Conservation (phyloP, 179 eudicot genomes). For the Beta lomatogona region DNA sequence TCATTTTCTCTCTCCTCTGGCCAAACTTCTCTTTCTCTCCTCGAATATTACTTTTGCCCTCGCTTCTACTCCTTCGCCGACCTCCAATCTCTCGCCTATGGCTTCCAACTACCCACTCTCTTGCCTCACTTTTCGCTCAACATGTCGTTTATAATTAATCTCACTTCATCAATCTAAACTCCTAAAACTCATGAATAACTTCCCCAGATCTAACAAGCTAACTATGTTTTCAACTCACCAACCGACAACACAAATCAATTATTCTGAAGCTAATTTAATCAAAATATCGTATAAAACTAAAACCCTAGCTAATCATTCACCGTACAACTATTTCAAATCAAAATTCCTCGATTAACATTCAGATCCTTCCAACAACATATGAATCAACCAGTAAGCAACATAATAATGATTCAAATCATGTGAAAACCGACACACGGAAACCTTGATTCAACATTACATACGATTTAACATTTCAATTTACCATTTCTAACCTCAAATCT, state of each 20-base stretch:
- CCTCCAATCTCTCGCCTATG: no score
- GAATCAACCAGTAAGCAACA: neutral
- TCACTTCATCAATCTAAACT: no score
- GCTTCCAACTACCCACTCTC: no score
- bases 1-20: no score
- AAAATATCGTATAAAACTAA: neutral
- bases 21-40: no score
- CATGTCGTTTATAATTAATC: no score
- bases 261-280: neutral
- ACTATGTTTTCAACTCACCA: neutral
- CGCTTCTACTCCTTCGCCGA: no score
- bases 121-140: no score
- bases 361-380: neutral
- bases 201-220: slow-evolving; percentile 2
- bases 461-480: slow-evolving; percentile 9
- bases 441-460: neutral
- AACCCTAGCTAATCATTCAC: neutral
- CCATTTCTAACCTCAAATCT: slow-evolving; percentile 7
- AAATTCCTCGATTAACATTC: neutral
- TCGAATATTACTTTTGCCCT: no score
- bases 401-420: neutral
- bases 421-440: neutral
- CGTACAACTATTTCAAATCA: neutral
- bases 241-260: no score
- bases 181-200: no score